A percentile compares a stretch with the other conserved stretches of the same genome.
phyloP scores from a whole-genome alignment of 371 early-diverging fungal genomes.

The Gilbertella persicaria region DNA sequence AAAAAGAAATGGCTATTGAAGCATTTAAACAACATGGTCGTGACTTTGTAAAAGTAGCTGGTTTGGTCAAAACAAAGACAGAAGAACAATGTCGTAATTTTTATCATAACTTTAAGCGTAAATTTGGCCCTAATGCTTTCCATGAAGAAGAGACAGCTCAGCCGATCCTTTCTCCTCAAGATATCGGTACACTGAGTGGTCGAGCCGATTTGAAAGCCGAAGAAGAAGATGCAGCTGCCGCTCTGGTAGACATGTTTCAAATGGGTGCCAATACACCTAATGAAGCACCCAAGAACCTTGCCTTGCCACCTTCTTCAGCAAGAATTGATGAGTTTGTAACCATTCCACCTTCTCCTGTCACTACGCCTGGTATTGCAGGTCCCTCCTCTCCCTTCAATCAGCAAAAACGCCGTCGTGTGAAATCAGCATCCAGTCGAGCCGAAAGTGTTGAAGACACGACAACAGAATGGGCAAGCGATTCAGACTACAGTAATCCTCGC shows the following conservation, averaged over 20 bases:
- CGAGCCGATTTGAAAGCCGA: slow-evolving; percentile 45
- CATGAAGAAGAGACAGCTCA: slow-evolving; percentile 41
- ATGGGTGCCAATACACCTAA: slow-evolving; percentile 34
- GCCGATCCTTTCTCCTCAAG: not conserved
- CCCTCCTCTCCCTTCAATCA: not conserved
- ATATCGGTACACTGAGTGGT: slow-evolving; percentile 17
- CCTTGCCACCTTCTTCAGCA: slow-evolving; percentile 11
- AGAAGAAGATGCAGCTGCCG: slow-evolving; percentile 58
- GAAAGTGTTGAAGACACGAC: slow-evolving; percentile 25
- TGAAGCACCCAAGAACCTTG: slow-evolving; percentile 6
- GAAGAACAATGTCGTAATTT: slow-evolving; percentile 82
- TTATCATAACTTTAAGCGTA: slow-evolving; percentile 75
- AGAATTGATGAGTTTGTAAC: not conserved
- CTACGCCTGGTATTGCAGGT: not conserved
- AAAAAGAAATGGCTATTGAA: slow-evolving; percentile 73
- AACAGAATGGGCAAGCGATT: slow-evolving; percentile 28
- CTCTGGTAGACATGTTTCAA: slow-evolving; percentile 50
- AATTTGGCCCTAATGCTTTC: slow-evolving; percentile 64
- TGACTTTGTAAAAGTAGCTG: slow-evolving; percentile 73
- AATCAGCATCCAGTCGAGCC: slow-evolving; percentile 27
- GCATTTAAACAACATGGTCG: slow-evolving; percentile 74
- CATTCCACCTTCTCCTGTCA: not conserved
- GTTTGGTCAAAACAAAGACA: slow-evolving; percentile 75
- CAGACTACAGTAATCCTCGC: slow-evolving; percentile 14
- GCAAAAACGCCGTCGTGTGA: slow-evolving; percentile 25